These are phyloP conservation scores for Cenchrus purpureus DNA, from an alignment of 176 grass and related monocot genomes.

Conservation along the genomic window DNA sequence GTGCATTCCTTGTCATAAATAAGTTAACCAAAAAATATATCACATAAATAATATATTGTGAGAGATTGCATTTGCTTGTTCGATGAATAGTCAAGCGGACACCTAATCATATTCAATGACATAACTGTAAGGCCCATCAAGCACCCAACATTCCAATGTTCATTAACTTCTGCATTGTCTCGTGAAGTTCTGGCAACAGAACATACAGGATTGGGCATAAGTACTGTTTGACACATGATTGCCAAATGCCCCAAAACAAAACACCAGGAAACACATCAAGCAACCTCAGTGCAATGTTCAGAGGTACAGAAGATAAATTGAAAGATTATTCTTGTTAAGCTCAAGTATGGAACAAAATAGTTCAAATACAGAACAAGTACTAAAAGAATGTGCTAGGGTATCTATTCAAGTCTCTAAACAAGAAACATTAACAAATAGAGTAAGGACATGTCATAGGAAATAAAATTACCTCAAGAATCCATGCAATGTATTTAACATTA, in stretches of 20 bases:
- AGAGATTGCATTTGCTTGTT: conserved; percentile 15
- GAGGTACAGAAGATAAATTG: not conserved
- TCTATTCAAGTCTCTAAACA: conserved; percentile 8
- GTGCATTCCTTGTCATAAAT: conserved; percentile 7
- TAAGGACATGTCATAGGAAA: conserved; percentile 13
- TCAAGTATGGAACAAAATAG: not conserved
- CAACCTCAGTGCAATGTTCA: not conserved
- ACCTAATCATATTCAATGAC: not conserved
- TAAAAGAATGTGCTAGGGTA: not conserved
- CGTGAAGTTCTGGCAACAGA: conserved; percentile 18
- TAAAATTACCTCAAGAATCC: conserved; percentile 78
- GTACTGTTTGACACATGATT: conserved; percentile 1
- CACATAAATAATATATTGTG: conserved; percentile 29
- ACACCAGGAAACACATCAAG: not conserved
- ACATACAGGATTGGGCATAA: conserved; percentile 6
- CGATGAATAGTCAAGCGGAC: not conserved
- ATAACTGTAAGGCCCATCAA: not conserved
- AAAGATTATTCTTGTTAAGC: not conserved
- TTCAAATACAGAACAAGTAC: not conserved
- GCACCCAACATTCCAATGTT: conserved; percentile 8
- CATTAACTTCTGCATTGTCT: conserved; percentile 14
- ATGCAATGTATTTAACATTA: conserved; percentile 88
- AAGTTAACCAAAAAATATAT: not conserved
- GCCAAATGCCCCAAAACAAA: not conserved
- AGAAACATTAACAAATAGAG: not conserved